Percentiles rank a stretch among this genome's conserved stretches.
Evolutionary conservation across 768 basidiomycete genomes (phyloP).

Genomic region (Kwoniella sp.): DNA sequence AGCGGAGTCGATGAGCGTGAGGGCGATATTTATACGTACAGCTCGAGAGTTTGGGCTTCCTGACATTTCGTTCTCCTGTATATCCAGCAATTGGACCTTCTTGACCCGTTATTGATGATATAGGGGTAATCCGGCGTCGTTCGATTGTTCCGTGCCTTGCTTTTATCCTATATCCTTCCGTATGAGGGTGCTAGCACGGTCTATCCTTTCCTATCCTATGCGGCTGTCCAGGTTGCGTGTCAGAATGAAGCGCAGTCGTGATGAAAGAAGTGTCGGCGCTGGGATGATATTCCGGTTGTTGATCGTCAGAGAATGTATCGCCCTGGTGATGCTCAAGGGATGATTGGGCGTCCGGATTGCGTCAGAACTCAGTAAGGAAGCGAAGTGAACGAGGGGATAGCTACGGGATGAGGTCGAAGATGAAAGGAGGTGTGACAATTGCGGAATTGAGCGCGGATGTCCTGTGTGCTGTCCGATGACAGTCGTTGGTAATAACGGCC

Average conservation of each 20-base stretch:
- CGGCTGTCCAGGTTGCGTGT: too few relatives aligned
- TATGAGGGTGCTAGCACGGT: too few relatives aligned
- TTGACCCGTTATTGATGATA: too few relatives aligned
- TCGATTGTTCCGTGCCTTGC: too few relatives aligned
- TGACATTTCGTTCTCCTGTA: slow-evolving; percentile 14
- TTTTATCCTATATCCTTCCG: too few relatives aligned
- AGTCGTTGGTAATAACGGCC: not conserved
- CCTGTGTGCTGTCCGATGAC: too few relatives aligned
- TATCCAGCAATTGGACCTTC: not conserved
- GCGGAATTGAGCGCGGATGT: not conserved
- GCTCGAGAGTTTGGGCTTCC: slow-evolving; percentile 23
- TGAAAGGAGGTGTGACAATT: not conserved
- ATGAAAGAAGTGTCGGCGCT: not conserved
- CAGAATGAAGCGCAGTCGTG: not conserved
- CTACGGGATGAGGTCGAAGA: not conserved
- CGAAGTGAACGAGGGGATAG: not conserved
- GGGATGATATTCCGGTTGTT: not conserved
- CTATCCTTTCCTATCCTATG: too few relatives aligned
- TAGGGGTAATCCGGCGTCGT: too few relatives aligned
- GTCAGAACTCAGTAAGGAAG: not conserved
- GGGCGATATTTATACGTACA: slow-evolving; percentile 16
- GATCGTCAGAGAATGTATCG: not conserved
- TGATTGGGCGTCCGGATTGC: not conserved
- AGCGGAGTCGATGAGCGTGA: not conserved
- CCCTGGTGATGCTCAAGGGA: not conserved